Conservation (phyloP, 805 yeast genomes). For the Metschnikowia lochheadii region DNA sequence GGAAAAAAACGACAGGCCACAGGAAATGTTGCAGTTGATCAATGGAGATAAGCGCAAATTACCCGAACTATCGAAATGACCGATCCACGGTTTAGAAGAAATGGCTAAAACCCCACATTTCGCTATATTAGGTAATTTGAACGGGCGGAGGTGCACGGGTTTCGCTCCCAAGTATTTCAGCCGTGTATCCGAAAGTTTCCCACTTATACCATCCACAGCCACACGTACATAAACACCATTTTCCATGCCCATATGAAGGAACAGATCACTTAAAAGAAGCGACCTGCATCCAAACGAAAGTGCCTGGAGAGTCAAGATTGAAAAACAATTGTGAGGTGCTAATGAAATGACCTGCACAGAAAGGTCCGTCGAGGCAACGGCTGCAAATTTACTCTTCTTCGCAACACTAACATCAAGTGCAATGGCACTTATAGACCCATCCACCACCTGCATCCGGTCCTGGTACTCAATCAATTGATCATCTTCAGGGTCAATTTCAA, state of each 20-base stretch:
- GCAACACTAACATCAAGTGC: constrained; percentile 46
- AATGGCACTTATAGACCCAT: constrained; percentile 46
- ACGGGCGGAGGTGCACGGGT: constrained; percentile 48
- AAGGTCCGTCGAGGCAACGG: constrained; percentile 68
- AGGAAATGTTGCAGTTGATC: constrained; percentile 37
- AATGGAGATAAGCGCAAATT: constrained; percentile 47
- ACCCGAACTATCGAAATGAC: constrained; percentile 31
- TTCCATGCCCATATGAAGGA: constrained; percentile 74
- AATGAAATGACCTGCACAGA: constrained; percentile 66
- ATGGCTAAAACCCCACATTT: constrained; percentile 43
- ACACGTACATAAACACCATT: constrained; percentile 77
- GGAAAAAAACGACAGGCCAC: constrained; percentile 54
- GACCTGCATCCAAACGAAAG: constrained; percentile 45
- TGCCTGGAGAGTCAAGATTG: constrained; percentile 59
- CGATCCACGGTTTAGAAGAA: constrained; percentile 55
- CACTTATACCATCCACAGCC: constrained; percentile 52
- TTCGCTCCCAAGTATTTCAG: constrained; percentile 71
- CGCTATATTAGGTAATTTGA: constrained; percentile 20
- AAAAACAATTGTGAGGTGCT: constrained; percentile 56
- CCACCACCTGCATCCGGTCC: constrained; percentile 51
- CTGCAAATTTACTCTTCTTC: constrained; percentile 53
- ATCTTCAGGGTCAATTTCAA: constrained; percentile 60
- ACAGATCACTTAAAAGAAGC: constrained; percentile 24
- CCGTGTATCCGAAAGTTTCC: constrained; percentile 56
- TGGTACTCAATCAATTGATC: constrained; percentile 71